Evolutionary conservation across 1,284 basidiomycete genomes (phyloP).

Genomic region (Ganoderma resinaceum): DNA sequence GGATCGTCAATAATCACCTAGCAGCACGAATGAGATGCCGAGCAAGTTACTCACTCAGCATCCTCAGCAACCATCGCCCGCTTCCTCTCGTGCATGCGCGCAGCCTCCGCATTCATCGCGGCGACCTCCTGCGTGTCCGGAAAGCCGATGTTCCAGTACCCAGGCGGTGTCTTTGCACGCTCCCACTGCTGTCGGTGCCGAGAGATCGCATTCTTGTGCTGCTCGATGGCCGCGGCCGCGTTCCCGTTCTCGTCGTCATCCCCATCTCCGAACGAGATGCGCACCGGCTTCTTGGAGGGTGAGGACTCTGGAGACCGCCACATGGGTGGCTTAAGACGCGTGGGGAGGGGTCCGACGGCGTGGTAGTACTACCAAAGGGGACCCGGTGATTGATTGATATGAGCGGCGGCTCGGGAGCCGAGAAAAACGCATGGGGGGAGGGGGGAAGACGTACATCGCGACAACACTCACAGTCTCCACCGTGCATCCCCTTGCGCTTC

Average conservation of each 20-base stretch:
- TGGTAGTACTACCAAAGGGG: slow-evolving; percentile 73
- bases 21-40: not conserved
- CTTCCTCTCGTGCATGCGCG: slow-evolving; percentile 74
- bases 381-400: not conserved
- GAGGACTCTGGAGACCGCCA: slow-evolving; percentile 68
- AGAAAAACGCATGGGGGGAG: not conserved
- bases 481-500: slow-evolving; percentile 73
- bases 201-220: slow-evolving; percentile 80
- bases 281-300: slow-evolving; percentile 41
- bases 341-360: slow-evolving; percentile 74
- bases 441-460: slow-evolving; percentile 62
- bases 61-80: slow-evolving; percentile 60
- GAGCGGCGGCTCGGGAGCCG: not conserved
- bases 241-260: slow-evolving; percentile 16
- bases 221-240: slow-evolving; percentile 42
- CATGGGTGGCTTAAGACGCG: slow-evolving; percentile 65
- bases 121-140: slow-evolving; percentile 83
- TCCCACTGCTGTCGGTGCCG: slow-evolving; percentile 81
- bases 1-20: slow-evolving; percentile 10
- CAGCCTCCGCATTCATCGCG: slow-evolving; percentile 76
- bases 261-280: slow-evolving; percentile 21
- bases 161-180: slow-evolving; percentile 79
- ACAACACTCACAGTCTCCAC: slow-evolving; percentile 86
- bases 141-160: slow-evolving; percentile 90
- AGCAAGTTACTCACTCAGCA: slow-evolving; percentile 51